A percentile compares a stretch with the other conserved stretches of the same genome.
Evolutionary conservation across 176 grass and related monocot genomes (phyloP).

Genomic region (Carex parvula): DNA sequence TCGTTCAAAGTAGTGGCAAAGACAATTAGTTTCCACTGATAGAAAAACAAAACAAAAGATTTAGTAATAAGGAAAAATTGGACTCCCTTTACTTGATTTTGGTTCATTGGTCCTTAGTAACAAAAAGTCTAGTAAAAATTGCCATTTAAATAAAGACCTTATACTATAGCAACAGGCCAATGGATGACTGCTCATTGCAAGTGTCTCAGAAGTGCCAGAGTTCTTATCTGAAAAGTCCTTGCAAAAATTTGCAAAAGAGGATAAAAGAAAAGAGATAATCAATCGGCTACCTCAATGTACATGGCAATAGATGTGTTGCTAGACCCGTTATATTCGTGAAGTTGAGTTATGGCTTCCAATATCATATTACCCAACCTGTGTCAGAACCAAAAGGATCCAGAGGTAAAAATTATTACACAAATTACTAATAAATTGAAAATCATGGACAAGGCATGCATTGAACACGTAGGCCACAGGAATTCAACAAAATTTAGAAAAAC

Average conservation of each 20-base stretch:
- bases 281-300: constrained; percentile 68
- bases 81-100: no score
- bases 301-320: constrained; percentile 55
- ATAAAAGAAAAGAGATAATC: background rate
- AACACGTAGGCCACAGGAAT: background rate
- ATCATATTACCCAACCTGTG: constrained; percentile 77
- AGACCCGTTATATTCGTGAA: constrained; percentile 63
- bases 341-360: constrained; percentile 69
- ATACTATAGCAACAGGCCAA: background rate
- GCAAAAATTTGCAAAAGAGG: background rate
- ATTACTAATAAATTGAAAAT: constrained; percentile 20
- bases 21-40: background rate
- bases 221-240: background rate
- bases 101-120: background rate
- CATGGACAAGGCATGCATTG: background rate
- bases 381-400: background rate
- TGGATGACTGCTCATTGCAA: background rate
- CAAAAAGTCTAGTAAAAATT: background rate
- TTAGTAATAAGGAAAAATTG: background rate
- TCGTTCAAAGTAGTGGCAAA: background rate
- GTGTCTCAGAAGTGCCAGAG: background rate
- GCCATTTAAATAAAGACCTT: background rate
- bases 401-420: background rate
- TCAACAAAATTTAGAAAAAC: background rate
- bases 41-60: background rate